Conservation (phyloP, 2,329 filamentous ascomycete genomes). For the Nemania sp. region DNA sequence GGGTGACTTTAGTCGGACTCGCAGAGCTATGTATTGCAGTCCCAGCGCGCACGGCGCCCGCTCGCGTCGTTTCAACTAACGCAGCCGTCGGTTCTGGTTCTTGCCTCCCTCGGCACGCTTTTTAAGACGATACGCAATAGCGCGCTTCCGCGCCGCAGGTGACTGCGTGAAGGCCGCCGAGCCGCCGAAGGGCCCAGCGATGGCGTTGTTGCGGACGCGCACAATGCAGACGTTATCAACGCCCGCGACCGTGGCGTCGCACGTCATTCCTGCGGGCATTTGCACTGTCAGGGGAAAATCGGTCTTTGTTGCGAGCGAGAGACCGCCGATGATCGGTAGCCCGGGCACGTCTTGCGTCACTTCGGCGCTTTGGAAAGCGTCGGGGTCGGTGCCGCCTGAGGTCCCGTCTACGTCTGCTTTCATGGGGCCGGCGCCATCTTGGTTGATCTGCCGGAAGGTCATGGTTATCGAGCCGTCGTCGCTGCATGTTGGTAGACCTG, state of each 20-base stretch:
- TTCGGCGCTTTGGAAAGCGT: conserved; percentile 62
- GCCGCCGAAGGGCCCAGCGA: conserved; percentile 68
- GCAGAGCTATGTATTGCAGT: too few relatives aligned
- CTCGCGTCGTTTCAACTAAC: neutral
- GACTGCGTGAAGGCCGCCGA: conserved; percentile 67
- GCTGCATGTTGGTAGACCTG: conserved; percentile 62
- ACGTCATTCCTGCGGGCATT: conserved; percentile 70
- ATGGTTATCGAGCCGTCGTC: conserved; percentile 65
- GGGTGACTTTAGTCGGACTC: too few relatives aligned
- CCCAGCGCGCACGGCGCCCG: too few relatives aligned
- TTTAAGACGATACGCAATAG: conserved; percentile 56
- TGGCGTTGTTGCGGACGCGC: conserved; percentile 63
- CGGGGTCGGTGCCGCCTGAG: conserved; percentile 62
- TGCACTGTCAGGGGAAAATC: conserved; percentile 68
- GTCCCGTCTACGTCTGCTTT: conserved; percentile 63
- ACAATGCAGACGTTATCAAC: conserved; percentile 67
- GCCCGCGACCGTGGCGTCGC: conserved; percentile 60
- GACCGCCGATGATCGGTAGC: conserved; percentile 55
- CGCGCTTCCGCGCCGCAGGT: conserved; percentile 60
- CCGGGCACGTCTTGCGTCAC: conserved; percentile 66
- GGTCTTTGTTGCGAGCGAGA: conserved; percentile 61
- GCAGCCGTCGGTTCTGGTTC: conserved; percentile 28
- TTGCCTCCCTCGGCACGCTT: conserved; percentile 37
- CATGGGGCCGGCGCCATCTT: conserved; percentile 68
- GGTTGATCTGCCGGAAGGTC: conserved; percentile 72